Conservation (phyloP, 495 filamentous ascomycete species). For the Geoglossum glabrum region DNA sequence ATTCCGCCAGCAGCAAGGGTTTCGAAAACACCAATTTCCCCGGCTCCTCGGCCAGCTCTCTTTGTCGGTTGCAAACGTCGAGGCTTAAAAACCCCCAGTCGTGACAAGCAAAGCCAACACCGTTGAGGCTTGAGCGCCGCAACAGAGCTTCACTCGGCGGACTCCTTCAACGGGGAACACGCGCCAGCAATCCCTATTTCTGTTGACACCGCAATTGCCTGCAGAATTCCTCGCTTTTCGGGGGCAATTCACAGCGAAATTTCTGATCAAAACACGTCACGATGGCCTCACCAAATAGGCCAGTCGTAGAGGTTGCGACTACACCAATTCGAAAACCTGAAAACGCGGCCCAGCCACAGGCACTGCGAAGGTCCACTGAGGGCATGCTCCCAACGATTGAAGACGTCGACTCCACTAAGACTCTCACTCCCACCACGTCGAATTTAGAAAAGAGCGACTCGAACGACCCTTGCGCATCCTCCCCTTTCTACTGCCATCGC, state of each 20-base stretch:
- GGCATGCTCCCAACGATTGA: neutral
- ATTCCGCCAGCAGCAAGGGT: neutral
- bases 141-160: neutral
- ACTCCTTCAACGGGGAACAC: neutral
- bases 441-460: neutral
- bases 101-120: neutral
- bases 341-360: neutral
- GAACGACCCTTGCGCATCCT: constrained; percentile 21
- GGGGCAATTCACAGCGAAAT: no score
- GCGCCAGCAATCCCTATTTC: no score
- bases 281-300: neutral
- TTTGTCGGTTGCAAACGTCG: neutral
- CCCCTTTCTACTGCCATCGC: constrained; percentile 38
- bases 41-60: neutral
- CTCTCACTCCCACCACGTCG: neutral
- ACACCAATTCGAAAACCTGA: neutral
- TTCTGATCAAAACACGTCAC: neutral
- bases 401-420: neutral
- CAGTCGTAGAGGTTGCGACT: neutral
- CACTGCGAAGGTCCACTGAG: neutral
- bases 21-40: neutral
- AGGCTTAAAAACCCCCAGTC: neutral
- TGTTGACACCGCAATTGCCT: neutral
- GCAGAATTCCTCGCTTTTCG: neutral
- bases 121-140: neutral